phyloP scores from a whole-genome alignment of 1,139 yeast species.

The Debaryomyces robertsiae region DNA sequence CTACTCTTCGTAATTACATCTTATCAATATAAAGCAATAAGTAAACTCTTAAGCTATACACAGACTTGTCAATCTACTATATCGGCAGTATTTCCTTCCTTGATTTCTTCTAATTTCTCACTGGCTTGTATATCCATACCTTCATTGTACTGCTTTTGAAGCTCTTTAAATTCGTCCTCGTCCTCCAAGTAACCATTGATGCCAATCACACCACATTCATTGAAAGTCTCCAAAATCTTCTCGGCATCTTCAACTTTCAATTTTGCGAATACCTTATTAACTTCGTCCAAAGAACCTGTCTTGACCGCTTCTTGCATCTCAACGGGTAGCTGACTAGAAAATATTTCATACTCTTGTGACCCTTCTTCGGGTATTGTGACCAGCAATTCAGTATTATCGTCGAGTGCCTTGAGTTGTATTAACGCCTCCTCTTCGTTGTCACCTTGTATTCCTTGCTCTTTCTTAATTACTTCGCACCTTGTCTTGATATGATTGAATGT shows the following conservation, averaged over 20 bases:
- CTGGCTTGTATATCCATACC: constrained; percentile 12
- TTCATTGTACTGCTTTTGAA: constrained; percentile 52
- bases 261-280: constrained; percentile 80
- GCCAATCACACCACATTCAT: constrained; percentile 82
- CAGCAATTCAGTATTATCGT: constrained; percentile 75
- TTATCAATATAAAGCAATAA: constrained; percentile 4
- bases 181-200: constrained; percentile 77
- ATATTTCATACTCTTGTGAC: constrained; percentile 57
- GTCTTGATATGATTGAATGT: constrained; percentile 71
- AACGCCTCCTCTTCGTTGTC: constrained; percentile 60
- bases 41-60: constrained; percentile 1
- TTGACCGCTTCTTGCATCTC: constrained; percentile 76
- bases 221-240: constrained; percentile 66
- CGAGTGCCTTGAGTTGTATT: constrained; percentile 86
- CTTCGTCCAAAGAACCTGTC: constrained; percentile 71
- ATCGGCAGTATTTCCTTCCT: constrained; percentile 24
- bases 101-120: constrained; percentile 14
- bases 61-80: constrained; percentile 25
- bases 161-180: constrained; percentile 68
- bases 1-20: constrained; percentile 7
- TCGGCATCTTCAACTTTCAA: constrained; percentile 83
- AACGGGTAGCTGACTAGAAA: constrained; percentile 55
- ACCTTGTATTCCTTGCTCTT: constrained; percentile 42
- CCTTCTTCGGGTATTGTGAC: constrained; percentile 68
- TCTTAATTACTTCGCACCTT: constrained; percentile 69